Evolutionary conservation across 2,329 filamentous ascomycete genomes (phyloP), one percentile per base, ranked within the genome.

Genomic region (Beauveria varroae): DNA sequence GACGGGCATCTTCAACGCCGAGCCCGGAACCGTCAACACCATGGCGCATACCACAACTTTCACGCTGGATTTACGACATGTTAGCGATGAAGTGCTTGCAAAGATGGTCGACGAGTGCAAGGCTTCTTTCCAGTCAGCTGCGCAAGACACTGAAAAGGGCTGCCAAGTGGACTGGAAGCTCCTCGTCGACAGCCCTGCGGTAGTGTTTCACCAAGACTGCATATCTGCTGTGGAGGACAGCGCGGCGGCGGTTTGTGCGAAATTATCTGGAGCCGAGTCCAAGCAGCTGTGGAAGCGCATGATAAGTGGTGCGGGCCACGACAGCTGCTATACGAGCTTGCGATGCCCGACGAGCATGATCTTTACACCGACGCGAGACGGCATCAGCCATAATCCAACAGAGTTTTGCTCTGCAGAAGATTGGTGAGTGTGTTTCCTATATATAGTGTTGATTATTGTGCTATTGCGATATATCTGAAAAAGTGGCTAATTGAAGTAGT

Each of bases 11-110:
- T 10, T 74, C 18, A 62, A 63, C 24, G 65, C 67, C 63, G 49
- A 86, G 84, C 0, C 85, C 85, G 10, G 84, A 79, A 51, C 56
- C 86, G 86, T 86, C 20, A 90, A 90, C 70, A 90, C 88, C 0
- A 83, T 90, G 1, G 85, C 87, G 0, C 85, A 86, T 0, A 73
- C 76, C 18, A 85, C 88, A 7, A 79, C 76, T 40, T 89, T 89
- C 72, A 85, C 80, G 12, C 78, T 90, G 7, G 87, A 90, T 67
- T 82, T 90, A 55, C 81, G 87, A 30, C 79, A 83, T 0, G 79
- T 79, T 0, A 74, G 80, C 51, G 80, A 87, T 66, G 73, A 74
- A 14, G 77, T 78, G 0, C 79, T 89, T 1, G 74, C 78, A 2
- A 70, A 73, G 18, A 87, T 73, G 41, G 64, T 71, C 43, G 41